Conservation (phyloP, 768 basidiomycete genomes). For the Rhizopogon rudus region DNA sequence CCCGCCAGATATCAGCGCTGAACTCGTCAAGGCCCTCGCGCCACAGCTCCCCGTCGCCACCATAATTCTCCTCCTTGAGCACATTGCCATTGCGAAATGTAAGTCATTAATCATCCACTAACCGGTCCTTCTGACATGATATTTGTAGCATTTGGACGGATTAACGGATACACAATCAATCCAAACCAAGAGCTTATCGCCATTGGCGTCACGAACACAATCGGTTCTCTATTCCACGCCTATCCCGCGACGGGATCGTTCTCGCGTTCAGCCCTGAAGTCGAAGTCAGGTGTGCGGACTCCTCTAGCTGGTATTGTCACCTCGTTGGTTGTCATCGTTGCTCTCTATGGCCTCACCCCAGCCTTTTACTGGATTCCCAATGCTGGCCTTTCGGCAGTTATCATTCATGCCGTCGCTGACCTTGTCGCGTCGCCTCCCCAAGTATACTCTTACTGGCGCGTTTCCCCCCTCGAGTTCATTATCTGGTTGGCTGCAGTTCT, state of each 20-base stretch:
- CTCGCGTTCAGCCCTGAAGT: conserved; percentile 94
- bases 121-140: conserved; percentile 6
- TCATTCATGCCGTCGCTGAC: conserved; percentile 89
- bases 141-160: conserved; percentile 78
- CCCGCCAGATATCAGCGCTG: conserved; percentile 37
- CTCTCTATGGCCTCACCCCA: conserved; percentile 89
- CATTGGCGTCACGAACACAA: conserved; percentile 93
- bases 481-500: conserved; percentile 87
- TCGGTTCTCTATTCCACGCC: conserved; percentile 85
- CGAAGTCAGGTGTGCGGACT: conserved; percentile 96
- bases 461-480: conserved; percentile 88
- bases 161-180: conserved; percentile 92
- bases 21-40: conserved; percentile 63
- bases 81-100: conserved; percentile 97
- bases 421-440: conserved; percentile 80
- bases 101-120: conserved; percentile 18
- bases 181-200: conserved; percentile 95
- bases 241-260: conserved; percentile 98
- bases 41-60: conserved; percentile 79
- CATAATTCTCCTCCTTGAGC: conserved; percentile 88
- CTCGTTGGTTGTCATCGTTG: conserved; percentile 85
- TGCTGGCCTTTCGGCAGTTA: conserved; percentile 84
- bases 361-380: conserved; percentile 90
- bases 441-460: conserved; percentile 89
- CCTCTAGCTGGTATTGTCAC: conserved; percentile 85